Evolutionary conservation across 306 rosid genomes (phyloP).

Genomic region (Medicago truncatula): DNA sequence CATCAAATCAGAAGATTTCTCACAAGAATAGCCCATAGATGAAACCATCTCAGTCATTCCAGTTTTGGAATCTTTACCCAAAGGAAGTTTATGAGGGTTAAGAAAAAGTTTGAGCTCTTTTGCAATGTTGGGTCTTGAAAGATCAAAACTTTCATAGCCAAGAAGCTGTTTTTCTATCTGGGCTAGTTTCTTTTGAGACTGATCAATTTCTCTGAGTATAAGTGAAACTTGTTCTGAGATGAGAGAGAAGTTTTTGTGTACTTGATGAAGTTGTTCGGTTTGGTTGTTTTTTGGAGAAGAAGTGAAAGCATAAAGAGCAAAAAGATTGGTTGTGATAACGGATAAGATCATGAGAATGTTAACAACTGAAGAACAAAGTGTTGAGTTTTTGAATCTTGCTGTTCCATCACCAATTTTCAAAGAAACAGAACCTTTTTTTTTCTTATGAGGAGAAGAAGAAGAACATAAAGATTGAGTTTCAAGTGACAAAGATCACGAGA

Average conservation of each 20-base stretch:
- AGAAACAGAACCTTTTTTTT: no score
- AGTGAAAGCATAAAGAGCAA: slow-evolving; percentile 90
- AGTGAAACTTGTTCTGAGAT: slow-evolving; percentile 87
- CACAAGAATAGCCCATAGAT: slow-evolving; percentile 87
- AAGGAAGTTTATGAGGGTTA: slow-evolving; percentile 73
- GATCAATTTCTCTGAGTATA: slow-evolving; percentile 78
- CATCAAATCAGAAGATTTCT: slow-evolving; percentile 70
- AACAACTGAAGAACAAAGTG: no score
- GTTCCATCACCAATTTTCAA: no score
- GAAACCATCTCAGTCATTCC: slow-evolving; percentile 96
- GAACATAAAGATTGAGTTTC: no score
- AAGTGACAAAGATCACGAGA: no score
- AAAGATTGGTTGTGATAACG: slow-evolving; percentile 86
- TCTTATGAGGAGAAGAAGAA: no score
- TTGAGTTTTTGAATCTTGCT: no score
- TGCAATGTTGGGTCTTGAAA: slow-evolving; percentile 72
- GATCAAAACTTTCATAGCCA: slow-evolving; percentile 81
- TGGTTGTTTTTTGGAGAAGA: slow-evolving; percentile 60
- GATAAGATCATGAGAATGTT: no score
- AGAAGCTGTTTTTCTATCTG: slow-evolving; percentile 88
- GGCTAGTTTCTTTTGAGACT: slow-evolving; percentile 76
- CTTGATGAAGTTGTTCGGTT: slow-evolving; percentile 44
- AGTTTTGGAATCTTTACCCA: slow-evolving; percentile 83
- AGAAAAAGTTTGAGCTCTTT: slow-evolving; percentile 74
- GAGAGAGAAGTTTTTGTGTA: slow-evolving; percentile 75